Percentiles rank a stretch among this genome's conserved stretches.
Evolutionary conservation across 140 eudicot genomes (phyloP).

Genomic region (Oenanthe javanica): DNA sequence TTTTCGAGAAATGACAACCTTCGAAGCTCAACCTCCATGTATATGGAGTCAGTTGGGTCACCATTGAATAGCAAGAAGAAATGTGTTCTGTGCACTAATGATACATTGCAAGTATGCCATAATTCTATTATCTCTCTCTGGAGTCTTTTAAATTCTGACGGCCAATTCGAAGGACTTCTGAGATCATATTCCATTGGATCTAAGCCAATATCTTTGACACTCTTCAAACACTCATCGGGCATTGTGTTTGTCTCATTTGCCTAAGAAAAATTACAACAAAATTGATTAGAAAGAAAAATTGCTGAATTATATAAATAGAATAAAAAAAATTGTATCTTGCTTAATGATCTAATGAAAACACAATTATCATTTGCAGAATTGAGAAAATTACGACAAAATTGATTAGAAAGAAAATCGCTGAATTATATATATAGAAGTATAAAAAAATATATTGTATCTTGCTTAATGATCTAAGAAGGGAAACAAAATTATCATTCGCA

Average conservation of each 20-base stretch:
- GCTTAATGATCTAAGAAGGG: background rate
- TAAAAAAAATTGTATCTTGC: background rate
- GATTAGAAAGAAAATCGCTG: background rate
- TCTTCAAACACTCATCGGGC: conserved; percentile 15
- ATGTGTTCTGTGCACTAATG: conserved; percentile 78
- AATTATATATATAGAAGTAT: background rate
- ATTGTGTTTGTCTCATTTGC: conserved; percentile 16
- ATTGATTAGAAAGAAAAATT: background rate
- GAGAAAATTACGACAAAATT: background rate
- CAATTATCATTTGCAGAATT: background rate
- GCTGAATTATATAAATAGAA: background rate
- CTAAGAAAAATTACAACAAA: conserved; percentile 16
- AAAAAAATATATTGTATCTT: background rate
- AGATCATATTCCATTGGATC: conserved; percentile 68
- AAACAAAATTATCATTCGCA: background rate
- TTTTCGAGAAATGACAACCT: conserved; percentile 65
- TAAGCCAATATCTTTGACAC: conserved; percentile 65
- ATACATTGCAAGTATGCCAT: conserved; percentile 77
- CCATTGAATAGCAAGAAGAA: conserved; percentile 78
- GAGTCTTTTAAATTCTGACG: conserved; percentile 57
- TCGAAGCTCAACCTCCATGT: conserved; percentile 82
- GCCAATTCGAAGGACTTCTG: conserved; percentile 41
- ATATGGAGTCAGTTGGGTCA: conserved; percentile 72
- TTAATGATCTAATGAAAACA: background rate
- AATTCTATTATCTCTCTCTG: conserved; percentile 67